A percentile compares a stretch with the other conserved stretches of the same genome.
Conservation (phyloP, 2,329 filamentous ascomycete species). For the Ophiostoma himal-ulmi region DNA sequence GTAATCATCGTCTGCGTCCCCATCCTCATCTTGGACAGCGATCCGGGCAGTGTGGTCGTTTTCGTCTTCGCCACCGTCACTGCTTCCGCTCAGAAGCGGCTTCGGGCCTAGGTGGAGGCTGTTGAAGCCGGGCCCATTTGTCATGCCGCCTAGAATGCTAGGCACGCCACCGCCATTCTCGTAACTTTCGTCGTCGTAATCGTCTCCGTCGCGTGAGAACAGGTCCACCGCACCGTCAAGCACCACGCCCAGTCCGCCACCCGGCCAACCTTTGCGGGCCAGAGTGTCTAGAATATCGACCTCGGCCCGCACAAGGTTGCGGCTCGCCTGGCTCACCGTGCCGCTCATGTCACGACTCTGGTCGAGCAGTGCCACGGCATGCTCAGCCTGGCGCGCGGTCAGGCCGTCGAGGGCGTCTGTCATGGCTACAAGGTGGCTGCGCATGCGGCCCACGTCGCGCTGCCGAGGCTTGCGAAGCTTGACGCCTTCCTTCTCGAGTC, state of each 20-base stretch:
- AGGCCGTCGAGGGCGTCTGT: constrained; percentile 58
- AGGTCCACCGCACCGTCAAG: constrained; percentile 59
- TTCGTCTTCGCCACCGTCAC: constrained; percentile 30
- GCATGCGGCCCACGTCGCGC: constrained; percentile 56
- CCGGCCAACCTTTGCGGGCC: constrained; percentile 61
- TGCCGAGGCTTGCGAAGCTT: constrained; percentile 52
- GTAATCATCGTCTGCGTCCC: constrained; percentile 32
- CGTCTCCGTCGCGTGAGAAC: constrained; percentile 28
- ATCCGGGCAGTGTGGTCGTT: constrained; percentile 30
- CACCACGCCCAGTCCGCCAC: constrained; percentile 60
- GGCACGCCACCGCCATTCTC: constrained; percentile 17
- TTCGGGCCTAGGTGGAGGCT: constrained; percentile 21
- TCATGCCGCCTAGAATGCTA: constrained; percentile 7
- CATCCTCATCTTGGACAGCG: constrained; percentile 32
- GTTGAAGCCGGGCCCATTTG: constrained; percentile 21
- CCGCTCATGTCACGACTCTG: constrained; percentile 61
- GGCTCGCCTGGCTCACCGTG: constrained; percentile 58
- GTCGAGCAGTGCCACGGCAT: constrained; percentile 53
- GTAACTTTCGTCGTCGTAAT: constrained; percentile 24
- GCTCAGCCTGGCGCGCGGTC: constrained; percentile 54
- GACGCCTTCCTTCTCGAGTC: constrained; percentile 59
- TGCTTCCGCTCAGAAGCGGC: constrained; percentile 26
- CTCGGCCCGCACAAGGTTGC: constrained; percentile 60
- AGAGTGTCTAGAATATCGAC: constrained; percentile 64
- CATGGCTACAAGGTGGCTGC: constrained; percentile 58